These are phyloP conservation scores for Albugo candida DNA, from an alignment of 352 stramenopile species.

Conservation along the genomic window DNA sequence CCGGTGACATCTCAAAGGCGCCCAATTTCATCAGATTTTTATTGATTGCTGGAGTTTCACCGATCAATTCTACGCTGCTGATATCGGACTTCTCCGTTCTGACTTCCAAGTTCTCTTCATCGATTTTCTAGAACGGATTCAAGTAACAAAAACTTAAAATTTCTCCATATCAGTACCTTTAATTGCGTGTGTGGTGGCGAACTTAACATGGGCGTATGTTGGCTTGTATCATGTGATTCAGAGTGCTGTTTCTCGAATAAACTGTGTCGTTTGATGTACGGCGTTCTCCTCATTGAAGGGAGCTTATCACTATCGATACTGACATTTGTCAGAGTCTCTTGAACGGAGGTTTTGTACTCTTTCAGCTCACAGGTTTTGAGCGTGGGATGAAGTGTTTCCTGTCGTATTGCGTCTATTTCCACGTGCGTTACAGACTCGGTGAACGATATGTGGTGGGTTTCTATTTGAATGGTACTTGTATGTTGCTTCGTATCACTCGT, in stretches of 20 bases:
- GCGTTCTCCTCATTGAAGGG: constrained; percentile 38
- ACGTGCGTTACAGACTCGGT: constrained; percentile 3
- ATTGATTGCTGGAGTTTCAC: constrained; percentile 31
- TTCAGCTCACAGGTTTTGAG: constrained; percentile 63
- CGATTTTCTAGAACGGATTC: too few species aligned
- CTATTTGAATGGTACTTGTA: not conserved
- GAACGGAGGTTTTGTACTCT: constrained; percentile 17
- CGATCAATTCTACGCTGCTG: constrained; percentile 35
- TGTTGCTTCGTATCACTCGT: constrained; percentile 6
- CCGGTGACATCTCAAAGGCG: constrained; percentile 55
- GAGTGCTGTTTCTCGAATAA: not conserved
- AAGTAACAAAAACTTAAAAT: too few species aligned
- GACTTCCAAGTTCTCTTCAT: too few species aligned
- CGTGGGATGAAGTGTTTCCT: constrained; percentile 16
- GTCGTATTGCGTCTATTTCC: not conserved
- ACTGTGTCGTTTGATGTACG: constrained; percentile 18
- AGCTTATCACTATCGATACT: constrained; percentile 45
- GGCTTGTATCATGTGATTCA: too few species aligned
- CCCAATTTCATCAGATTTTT: constrained; percentile 69
- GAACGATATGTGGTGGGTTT: constrained; percentile 1
- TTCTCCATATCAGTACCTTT: too few species aligned
- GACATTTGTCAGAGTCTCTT: constrained; percentile 24
- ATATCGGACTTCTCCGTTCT: constrained; percentile 19
- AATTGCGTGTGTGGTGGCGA: too few species aligned
- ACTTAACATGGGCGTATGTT: too few species aligned